A percentile compares a stretch with the other conserved stretches of the same genome.
Conservation (phyloP, 2,329 filamentous ascomycete species). For the Septoria petroselini region DNA sequence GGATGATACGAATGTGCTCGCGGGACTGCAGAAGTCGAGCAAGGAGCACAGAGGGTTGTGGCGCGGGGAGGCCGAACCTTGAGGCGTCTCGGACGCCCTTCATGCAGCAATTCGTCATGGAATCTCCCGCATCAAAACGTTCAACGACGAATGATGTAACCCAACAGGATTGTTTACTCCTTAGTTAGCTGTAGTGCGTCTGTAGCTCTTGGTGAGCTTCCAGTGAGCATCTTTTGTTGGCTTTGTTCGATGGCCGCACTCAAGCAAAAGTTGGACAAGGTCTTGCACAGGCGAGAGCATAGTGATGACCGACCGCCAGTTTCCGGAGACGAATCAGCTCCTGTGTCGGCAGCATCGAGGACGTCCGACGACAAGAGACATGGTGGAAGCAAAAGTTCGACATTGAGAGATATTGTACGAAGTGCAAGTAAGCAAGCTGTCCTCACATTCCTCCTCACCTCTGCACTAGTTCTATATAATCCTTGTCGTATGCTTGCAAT, state of each 20-base stretch:
- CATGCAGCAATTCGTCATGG: slow-evolving; percentile 15
- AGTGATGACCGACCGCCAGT: slow-evolving; percentile 3
- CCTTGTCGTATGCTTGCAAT: neutral
- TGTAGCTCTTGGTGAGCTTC: neutral
- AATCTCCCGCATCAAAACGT: neutral
- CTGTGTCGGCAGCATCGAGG: neutral
- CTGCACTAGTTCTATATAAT: neutral
- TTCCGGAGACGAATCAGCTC: neutral
- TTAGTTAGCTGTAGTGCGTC: neutral
- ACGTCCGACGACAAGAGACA: slow-evolving; percentile 13
- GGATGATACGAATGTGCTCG: neutral
- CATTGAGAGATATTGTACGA: slow-evolving; percentile 5
- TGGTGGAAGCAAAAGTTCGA: slow-evolving; percentile 6
- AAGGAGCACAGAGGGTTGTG: neutral
- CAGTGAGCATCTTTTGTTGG: neutral
- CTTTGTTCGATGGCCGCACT: slow-evolving; percentile 11
- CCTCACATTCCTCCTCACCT: neutral
- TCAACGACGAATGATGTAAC: slow-evolving; percentile 12
- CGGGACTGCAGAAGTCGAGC: neutral
- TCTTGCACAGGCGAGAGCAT: slow-evolving; percentile 12
- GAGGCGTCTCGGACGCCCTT: neutral
- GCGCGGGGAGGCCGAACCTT: neutral
- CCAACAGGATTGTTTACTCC: neutral
- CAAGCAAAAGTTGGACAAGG: slow-evolving; percentile 20
- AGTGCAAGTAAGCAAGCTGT: slow-evolving; percentile 8